Conservation (phyloP, 129 eudicot genomes). For the sunflower (Helianthus annuus) region HanXRQr2.0-SUNRISE NC_035435.2:120279528-120280027, state of each 20-base stretch:
- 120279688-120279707: constrained; percentile 80
- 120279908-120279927: constrained; percentile 51
- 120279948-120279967: constrained; percentile 69
- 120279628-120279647: neutral
- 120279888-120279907: constrained; percentile 44
- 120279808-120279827: constrained; percentile 14
- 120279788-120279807: neutral
- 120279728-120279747: constrained; percentile 39
- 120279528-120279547: constrained; percentile 71
- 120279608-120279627: neutral
- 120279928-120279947: constrained; percentile 82
- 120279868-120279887: constrained; percentile 85
- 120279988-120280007: constrained; percentile 47
- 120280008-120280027: constrained; percentile 43
- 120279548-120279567: constrained; percentile 53
- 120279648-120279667: constrained; percentile 59
- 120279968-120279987: constrained; percentile 42
- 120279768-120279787: neutral
- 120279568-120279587: constrained; percentile 75
- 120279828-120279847: constrained; percentile 87
- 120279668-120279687: constrained; percentile 70
- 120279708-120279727: constrained; percentile 45
- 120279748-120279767: constrained; percentile 39
- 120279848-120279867: constrained; percentile 90
- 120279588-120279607: constrained; percentile 28